Conservation (phyloP, 2,329 filamentous ascomycete genomes). For the Cytospora paraplurivora region DNA sequence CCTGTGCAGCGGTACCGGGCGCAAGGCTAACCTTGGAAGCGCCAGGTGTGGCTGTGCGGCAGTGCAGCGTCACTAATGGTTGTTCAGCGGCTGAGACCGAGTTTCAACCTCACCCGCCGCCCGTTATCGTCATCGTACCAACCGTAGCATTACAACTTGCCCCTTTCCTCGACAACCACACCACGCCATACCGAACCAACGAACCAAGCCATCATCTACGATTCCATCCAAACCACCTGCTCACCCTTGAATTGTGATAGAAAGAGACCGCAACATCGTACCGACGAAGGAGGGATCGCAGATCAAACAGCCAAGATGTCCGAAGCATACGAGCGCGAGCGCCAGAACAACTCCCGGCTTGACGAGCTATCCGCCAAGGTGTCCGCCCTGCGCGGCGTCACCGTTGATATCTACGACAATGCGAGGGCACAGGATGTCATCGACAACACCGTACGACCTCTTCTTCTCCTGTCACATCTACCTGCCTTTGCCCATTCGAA, state of each 20-base stretch:
- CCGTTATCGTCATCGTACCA: slow-evolving; percentile 10
- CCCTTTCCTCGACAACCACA: slow-evolving; percentile 12
- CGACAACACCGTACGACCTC: slow-evolving; percentile 71
- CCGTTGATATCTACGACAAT: slow-evolving; percentile 97
- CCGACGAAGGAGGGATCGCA: neutral
- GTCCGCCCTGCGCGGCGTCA: slow-evolving; percentile 87
- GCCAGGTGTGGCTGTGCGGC: slow-evolving; percentile 15
- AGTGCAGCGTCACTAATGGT: neutral
- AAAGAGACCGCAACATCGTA: neutral
- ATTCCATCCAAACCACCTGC: neutral
- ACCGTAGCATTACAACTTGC: neutral
- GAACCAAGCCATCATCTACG: neutral
- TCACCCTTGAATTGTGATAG: too few relatives aligned
- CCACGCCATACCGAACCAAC: neutral
- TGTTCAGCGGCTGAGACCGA: neutral
- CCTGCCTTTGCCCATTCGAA: slow-evolving; percentile 6
- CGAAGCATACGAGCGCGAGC: slow-evolving; percentile 76
- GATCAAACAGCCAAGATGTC: slow-evolving; percentile 55
- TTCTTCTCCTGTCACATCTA: neutral
- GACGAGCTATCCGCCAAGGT: slow-evolving; percentile 91
- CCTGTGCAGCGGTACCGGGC: neutral
- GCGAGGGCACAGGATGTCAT: slow-evolving; percentile 86
- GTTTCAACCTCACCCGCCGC: neutral
- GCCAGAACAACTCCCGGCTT: slow-evolving; percentile 93
- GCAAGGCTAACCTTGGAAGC: neutral